Evolutionary conservation across 805 yeast genomes (phyloP), one percentile per base, ranked within the genome.

Genomic region (Brettanomyces anomalus): DNA sequence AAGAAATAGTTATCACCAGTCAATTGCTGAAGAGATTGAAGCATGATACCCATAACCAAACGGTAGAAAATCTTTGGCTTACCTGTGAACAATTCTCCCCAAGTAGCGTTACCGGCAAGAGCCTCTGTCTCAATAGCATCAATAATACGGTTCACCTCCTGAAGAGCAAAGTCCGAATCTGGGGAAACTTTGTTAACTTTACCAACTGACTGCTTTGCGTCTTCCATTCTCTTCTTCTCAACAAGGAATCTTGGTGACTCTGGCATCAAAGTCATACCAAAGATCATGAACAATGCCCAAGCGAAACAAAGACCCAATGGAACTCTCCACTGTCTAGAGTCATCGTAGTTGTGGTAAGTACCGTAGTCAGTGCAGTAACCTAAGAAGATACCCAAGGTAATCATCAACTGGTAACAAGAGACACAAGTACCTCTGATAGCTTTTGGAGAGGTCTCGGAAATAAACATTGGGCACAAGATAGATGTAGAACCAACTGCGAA

Each of bases 331-430:
- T 76, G 79, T 49, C 71, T 65, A 13, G 78, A 71, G 56, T 69
- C 71, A 20, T 46, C 24, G 55, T 71, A 73, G 40, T 58, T 64
- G 40, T 58, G 62, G 66, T 75, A 74, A 46, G 85, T 77, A 51
- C 81, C 86, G 57, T 68, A 81, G 43, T 76, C 77, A 37, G 78
- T 69, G 63, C 84, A 73, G 66, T 79, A 78, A 55, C 87, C 88
- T 46, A 80, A 61, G 58, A 81, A 76, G 51, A 81, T 81, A 67
- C 87, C 88, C 39, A 75, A 64, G 34, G 87, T 80, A 49, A 80
- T 74, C 73, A 73, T 76, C 59, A 81, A 67, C 64, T 81, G 88
- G 69, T 73, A 81, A 52, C 77, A 74, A 33, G 81, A 75, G 41
- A 81, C 86, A 45, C 81, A 68, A 33, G 84, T 69, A 61, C 87